Percentiles rank a stretch among this genome's conserved stretches.
phyloP scores from a whole-genome alignment of 306 rosid species.

The Vachellia pachyceras region DNA sequence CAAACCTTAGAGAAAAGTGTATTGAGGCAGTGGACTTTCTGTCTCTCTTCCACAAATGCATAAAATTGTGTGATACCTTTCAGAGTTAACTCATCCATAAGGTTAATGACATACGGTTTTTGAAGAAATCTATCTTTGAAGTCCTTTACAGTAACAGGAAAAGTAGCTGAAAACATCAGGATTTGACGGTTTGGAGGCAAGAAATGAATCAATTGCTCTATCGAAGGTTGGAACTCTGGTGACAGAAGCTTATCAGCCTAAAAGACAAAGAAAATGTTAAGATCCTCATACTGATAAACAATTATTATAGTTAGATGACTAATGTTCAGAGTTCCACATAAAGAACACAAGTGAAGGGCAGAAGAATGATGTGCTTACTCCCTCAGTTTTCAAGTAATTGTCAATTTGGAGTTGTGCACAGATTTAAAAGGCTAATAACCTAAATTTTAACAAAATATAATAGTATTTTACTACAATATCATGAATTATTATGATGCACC shows the following conservation, averaged over 20 bases:
- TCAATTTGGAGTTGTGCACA: not conserved
- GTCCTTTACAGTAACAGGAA: constrained; percentile 97
- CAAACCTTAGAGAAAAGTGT: constrained; percentile 98
- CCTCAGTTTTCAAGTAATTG: not conserved
- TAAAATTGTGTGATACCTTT: constrained; percentile 98
- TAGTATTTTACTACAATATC: not conserved
- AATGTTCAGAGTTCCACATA: not conserved
- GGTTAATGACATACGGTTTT: constrained; percentile 84
- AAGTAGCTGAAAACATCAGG: constrained; percentile 97
- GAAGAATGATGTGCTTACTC: not conserved
- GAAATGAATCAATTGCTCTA: constrained; percentile 87
- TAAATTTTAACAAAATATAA: not conserved
- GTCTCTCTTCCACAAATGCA: constrained; percentile 97
- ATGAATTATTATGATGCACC: not conserved
- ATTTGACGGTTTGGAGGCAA: constrained; percentile 79
- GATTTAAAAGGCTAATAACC: not conserved
- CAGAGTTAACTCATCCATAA: constrained; percentile 97
- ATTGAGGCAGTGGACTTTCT: constrained; percentile 98
- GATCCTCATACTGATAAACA: constrained; percentile 15
- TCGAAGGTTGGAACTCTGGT: constrained; percentile 97
- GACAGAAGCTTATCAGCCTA: constrained; percentile 99
- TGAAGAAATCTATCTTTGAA: constrained; percentile 93
- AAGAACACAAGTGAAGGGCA: constrained; percentile 13
- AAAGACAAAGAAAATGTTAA: constrained; percentile 16
- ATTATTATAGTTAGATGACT: not conserved